phyloP scores from a whole-genome alignment of 768 basidiomycete species.

The Gelatoporia subvermispora region DNA sequence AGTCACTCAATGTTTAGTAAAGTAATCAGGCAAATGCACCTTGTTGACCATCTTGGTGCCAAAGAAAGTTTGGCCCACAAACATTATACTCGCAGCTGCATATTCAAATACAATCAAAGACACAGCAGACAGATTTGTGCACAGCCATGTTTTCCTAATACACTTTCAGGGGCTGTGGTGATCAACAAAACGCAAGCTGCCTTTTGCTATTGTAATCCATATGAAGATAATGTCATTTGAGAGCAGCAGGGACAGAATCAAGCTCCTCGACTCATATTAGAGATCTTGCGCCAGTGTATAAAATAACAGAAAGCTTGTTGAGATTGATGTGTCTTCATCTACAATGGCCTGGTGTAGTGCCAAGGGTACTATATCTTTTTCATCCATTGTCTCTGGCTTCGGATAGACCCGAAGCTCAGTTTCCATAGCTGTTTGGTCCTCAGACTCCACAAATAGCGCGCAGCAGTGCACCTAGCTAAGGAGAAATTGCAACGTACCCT shows the following conservation, averaged over 20 bases:
- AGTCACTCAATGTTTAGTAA: neutral
- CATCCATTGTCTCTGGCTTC: neutral
- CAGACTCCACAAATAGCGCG: too few relatives aligned
- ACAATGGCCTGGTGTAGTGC: neutral
- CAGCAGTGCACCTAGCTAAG: too few relatives aligned
- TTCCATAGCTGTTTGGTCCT: too few relatives aligned
- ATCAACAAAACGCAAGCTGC: slow-evolving; percentile 8
- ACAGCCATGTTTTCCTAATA: slow-evolving; percentile 3
- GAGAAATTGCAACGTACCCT: too few relatives aligned
- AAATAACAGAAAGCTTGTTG: neutral
- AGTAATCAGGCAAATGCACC: slow-evolving; percentile 6
- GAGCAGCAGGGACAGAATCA: slow-evolving; percentile 1
- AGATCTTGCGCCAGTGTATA: slow-evolving; percentile 6
- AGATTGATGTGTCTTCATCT: neutral
- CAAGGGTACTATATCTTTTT: neutral
- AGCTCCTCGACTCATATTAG: slow-evolving; percentile 9
- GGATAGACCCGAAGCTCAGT: too few relatives aligned
- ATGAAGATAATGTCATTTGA: slow-evolving; percentile 2
- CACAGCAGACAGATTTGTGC: slow-evolving; percentile 9
- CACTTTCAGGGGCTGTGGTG: slow-evolving; percentile 2
- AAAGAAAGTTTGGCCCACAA: slow-evolving; percentile 20
- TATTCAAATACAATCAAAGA: slow-evolving; percentile 11
- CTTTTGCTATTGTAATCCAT: slow-evolving; percentile 14
- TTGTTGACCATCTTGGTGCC: slow-evolving; percentile 27
- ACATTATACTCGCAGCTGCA: slow-evolving; percentile 12